Evolutionary conservation across 768 basidiomycete species (phyloP), one percentile per base, ranked within the genome.

Genomic region (Hysterangium stoloniferum): DNA sequence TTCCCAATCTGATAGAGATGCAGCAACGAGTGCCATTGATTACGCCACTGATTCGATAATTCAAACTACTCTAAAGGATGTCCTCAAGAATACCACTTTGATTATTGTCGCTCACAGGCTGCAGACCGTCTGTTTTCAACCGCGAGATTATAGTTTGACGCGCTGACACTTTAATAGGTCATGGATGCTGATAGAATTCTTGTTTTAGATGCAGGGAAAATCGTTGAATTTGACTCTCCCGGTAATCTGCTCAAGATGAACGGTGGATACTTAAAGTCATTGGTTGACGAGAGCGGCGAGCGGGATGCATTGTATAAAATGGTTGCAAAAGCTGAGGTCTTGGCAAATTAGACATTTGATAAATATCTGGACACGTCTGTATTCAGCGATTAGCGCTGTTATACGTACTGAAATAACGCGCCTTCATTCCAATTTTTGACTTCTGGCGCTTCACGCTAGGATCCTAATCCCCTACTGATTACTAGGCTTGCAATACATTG

Each of bases 141-240:
- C 19, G 19, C 12, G n/a, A 35, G 11, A 19, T 11, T 35, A 19
- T 35, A 11, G 19, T 35, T n/a, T n/a, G n/a, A n/a, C n/a, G n/a
- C 11, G 19, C 19, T 35, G 12, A 35, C 34, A n/a, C n/a, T n/a
- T 11, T 35, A 11, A 11, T 19, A 35, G 34, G 75, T 82, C 53
- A 78, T 79, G 68, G 79, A 80, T 45, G 75, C 78, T 3, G 79
- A 82, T 58, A 76, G 76, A 56, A 76, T 82, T 40, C 67, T 89
- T 58, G 83, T 90, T 17, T 65, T 88, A 27, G 57, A 58, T 32
- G 53, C 56, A 17, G 57, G 57, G 6, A 70, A 75, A 50, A 72
- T 92, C 67, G 63, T 70, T 33, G 79, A 83, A 54, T 82, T 74
- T 52, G 79, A 76, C 32, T 57, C 65, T 7, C 82, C 82, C 0